Evolutionary conservation across 1,284 basidiomycete genomes (phyloP).

Genomic region (Chalciporus sp.): DNA sequence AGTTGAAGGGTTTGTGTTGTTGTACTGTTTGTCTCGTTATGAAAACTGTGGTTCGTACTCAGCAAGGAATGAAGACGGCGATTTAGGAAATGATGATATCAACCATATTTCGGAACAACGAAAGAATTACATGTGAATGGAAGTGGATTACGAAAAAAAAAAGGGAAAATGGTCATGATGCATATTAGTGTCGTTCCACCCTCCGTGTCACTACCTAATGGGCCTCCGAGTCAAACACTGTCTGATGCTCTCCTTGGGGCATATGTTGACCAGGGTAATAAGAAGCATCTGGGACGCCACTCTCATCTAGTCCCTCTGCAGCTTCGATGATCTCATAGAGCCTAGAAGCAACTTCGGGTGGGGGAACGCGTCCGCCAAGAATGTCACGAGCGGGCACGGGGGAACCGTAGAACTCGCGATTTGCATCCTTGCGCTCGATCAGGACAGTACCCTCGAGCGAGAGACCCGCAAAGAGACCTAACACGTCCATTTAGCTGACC

Average conservation of each 20-base stretch:
- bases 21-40: too few species aligned
- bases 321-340: slow-evolving; percentile 96
- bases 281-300: slow-evolving; percentile 74
- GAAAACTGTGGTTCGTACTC: neutral
- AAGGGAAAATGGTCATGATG: neutral
- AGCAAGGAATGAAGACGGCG: slow-evolving; percentile 4
- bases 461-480: slow-evolving; percentile 93
- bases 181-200: neutral
- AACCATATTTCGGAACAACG: neutral
- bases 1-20: too few species aligned
- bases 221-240: slow-evolving; percentile 71
- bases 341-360: slow-evolving; percentile 92
- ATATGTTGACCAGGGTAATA: slow-evolving; percentile 81
- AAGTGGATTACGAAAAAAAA: slow-evolving; percentile 5
- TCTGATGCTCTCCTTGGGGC: slow-evolving; percentile 52
- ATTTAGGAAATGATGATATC: slow-evolving; percentile 16
- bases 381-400: slow-evolving; percentile 89
- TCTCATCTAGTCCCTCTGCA: slow-evolving; percentile 79
- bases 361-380: slow-evolving; percentile 89
- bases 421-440: slow-evolving; percentile 94
- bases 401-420: slow-evolving; percentile 94
- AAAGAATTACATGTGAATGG: slow-evolving; percentile 1
- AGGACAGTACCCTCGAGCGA: slow-evolving; percentile 95
- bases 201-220: slow-evolving; percentile 15
- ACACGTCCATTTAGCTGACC: slow-evolving; percentile 7